Evolutionary conservation across 371 early-diverging fungal genomes (phyloP).

Genomic region (Rhizomucor miehei): DNA sequence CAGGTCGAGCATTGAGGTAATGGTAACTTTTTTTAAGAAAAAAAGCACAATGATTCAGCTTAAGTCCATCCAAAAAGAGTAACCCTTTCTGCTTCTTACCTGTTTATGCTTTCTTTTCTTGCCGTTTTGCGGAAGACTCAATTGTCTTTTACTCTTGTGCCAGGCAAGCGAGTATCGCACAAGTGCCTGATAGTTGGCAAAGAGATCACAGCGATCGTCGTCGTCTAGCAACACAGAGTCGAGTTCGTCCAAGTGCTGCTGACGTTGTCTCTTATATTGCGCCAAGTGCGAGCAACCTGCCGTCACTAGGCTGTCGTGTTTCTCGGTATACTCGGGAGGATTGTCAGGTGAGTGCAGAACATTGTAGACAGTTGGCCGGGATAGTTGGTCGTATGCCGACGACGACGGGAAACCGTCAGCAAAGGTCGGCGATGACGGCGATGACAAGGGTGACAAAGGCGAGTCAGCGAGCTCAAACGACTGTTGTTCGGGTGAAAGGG

Average conservation of each 20-base stretch:
- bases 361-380: constrained; percentile 27
- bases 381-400: neutral
- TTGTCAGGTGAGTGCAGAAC: constrained; percentile 36
- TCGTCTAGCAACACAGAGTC: constrained; percentile 10
- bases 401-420: constrained; percentile 7
- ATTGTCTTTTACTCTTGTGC: constrained; percentile 20
- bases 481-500: constrained; percentile 10
- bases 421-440: constrained; percentile 20
- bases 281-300: constrained; percentile 38
- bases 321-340: constrained; percentile 22
- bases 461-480: constrained; percentile 19
- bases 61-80: constrained; percentile 7
- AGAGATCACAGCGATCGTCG: constrained; percentile 17
- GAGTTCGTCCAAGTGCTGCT: constrained; percentile 5
- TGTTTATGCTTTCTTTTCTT: constrained; percentile 19
- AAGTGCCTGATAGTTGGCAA: constrained; percentile 30
- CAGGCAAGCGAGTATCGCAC: constrained; percentile 36
- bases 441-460: constrained; percentile 17
- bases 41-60: neutral
- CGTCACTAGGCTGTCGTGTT: constrained; percentile 11
- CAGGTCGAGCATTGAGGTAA: constrained; percentile 67
- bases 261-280: constrained; percentile 24
- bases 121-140: constrained; percentile 1
- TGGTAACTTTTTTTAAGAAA: too few relatives aligned
- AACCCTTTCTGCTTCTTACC: constrained; percentile 16